Evolutionary conservation across 169 alveolate species (phyloP).

Genomic region (Plasmodium relictum): DNA sequence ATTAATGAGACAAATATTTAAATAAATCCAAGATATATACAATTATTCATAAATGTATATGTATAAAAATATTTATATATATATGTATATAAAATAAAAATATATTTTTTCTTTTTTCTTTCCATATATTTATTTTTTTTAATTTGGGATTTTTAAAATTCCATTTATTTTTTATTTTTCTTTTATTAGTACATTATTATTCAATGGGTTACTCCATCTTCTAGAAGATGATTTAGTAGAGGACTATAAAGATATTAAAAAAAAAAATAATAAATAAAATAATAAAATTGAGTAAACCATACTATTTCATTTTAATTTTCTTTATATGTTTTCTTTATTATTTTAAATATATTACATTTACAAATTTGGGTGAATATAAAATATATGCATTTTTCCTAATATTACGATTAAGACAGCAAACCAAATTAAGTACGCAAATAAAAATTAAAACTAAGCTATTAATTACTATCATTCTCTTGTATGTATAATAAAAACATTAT

Average conservation of each 20-base stretch:
- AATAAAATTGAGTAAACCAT: not conserved
- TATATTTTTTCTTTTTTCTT: not conserved
- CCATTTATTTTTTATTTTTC: not conserved
- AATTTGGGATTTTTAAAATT: not conserved
- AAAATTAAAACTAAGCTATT: slow-evolving; percentile 40
- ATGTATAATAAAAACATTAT: too few species aligned
- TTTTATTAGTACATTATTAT: slow-evolving; percentile 58
- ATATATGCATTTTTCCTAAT: slow-evolving; percentile 63
- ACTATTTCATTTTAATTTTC: not conserved
- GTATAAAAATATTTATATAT: not conserved
- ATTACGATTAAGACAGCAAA: slow-evolving; percentile 65
- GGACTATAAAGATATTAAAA: slow-evolving; percentile 19
- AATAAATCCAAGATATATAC: not conserved
- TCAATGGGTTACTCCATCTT: slow-evolving; percentile 75
- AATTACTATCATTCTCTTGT: slow-evolving; percentile 35
- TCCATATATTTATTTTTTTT: slow-evolving; percentile 11
- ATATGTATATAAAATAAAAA: slow-evolving; percentile 13
- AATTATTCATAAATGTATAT: not conserved
- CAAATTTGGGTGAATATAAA: slow-evolving; percentile 37
- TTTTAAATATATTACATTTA: slow-evolving; percentile 36
- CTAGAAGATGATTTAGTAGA: slow-evolving; percentile 35
- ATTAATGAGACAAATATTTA: not conserved
- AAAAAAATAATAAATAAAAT: not conserved
- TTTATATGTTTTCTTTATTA: not conserved
- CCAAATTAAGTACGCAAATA: slow-evolving; percentile 29